phyloP scores from a whole-genome alignment of 164 flowering plant genomes.

The Vitis cinerea region DNA sequence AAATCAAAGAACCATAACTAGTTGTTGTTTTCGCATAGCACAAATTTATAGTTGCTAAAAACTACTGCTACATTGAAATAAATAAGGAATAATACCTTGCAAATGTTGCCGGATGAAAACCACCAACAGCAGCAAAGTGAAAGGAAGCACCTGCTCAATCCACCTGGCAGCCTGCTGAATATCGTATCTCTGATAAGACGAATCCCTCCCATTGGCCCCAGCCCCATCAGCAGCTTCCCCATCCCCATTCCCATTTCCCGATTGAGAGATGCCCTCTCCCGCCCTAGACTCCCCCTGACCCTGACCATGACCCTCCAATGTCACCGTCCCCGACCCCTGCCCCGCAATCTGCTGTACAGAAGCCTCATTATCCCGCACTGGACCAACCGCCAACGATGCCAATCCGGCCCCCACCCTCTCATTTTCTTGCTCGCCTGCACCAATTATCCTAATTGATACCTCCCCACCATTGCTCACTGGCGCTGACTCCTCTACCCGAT shows the following conservation, averaged over 20 bases:
- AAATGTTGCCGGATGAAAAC: conserved; percentile 87
- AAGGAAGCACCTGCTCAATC: conserved; percentile 97
- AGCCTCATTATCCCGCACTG: conserved; percentile 29
- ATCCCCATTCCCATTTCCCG: conserved; percentile 29
- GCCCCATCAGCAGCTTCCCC: conserved; percentile 49
- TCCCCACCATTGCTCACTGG: conserved; percentile 49
- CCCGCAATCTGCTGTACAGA: conserved; percentile 8
- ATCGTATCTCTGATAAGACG: conserved; percentile 94
- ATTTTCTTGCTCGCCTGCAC: conserved; percentile 67
- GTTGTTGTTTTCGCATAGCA: no score
- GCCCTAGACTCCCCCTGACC: conserved; percentile 32
- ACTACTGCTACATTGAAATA: no score
- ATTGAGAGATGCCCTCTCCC: conserved; percentile 36
- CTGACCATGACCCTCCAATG: not conserved
- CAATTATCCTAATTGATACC: conserved; percentile 90
- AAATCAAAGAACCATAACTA: no score
- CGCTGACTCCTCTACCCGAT: conserved; percentile 34
- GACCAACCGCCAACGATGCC: conserved; percentile 25
- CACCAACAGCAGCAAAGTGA: conserved; percentile 83
- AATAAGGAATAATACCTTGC: conserved; percentile 48
- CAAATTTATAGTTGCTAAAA: no score
- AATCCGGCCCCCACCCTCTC: conserved; percentile 24
- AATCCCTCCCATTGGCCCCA: conserved; percentile 60
- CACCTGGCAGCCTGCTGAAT: conserved; percentile 97
- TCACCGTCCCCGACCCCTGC: conserved; percentile 7